Conservation (phyloP, 345 rosid species). For the Sonneratia alba region DNA sequence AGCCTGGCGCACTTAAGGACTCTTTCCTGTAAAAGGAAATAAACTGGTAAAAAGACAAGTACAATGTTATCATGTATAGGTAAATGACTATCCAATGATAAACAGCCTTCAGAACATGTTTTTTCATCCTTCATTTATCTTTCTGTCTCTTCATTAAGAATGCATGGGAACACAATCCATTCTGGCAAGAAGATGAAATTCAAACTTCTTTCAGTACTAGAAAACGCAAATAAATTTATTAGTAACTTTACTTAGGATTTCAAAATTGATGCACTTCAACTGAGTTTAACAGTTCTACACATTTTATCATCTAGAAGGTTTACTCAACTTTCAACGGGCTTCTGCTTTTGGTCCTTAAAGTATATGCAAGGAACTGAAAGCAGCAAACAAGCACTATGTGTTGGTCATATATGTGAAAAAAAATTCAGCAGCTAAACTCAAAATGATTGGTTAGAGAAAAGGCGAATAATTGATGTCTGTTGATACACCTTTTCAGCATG, state of each 20-base stretch:
- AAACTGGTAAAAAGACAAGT: background rate
- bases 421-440: background rate
- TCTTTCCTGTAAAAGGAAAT: constrained; percentile 34
- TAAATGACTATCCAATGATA: background rate
- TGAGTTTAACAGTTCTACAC: background rate
- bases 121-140: background rate
- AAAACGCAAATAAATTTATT: background rate
- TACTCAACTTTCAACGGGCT: background rate
- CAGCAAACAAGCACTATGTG: background rate
- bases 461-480: background rate
- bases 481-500: constrained; percentile 37
- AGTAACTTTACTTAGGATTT: background rate
- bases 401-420: background rate
- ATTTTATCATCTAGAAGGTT: background rate
- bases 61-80: background rate
- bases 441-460: background rate
- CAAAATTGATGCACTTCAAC: background rate
- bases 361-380: background rate
- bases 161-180: background rate
- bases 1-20: constrained; percentile 32
- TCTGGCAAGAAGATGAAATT: background rate
- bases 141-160: background rate
- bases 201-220: background rate
- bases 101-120: background rate
- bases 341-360: background rate